Conservation (phyloP, 164 flowering plant species). For the Buxus sempervirens region DNA sequence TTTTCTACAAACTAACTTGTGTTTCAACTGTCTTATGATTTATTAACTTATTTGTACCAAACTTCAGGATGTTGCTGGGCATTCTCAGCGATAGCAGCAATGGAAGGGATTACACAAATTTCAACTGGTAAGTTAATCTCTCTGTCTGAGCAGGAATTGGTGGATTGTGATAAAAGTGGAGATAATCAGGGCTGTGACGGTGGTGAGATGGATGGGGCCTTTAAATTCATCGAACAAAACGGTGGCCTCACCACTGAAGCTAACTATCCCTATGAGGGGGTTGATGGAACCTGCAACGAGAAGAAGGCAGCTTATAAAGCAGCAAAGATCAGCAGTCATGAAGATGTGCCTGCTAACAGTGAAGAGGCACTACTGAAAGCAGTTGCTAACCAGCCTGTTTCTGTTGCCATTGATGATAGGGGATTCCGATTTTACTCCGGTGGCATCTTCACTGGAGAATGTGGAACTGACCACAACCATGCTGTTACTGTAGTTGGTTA, state of each 20-base stretch:
- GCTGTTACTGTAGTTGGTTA: constrained; percentile 29
- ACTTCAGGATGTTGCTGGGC: constrained; percentile 31
- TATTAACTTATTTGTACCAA: not conserved
- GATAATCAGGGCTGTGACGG: constrained; percentile 24
- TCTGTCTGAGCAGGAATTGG: constrained; percentile 25
- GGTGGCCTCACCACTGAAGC: constrained; percentile 25
- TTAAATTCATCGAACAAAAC: constrained; percentile 18
- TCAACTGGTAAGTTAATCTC: constrained; percentile 17
- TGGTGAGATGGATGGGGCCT: constrained; percentile 27
- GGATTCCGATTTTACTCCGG: constrained; percentile 26
- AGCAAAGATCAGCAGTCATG: constrained; percentile 21
- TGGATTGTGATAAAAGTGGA: constrained; percentile 25
- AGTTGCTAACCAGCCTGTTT: constrained; percentile 28
- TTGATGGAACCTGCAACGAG: constrained; percentile 14
- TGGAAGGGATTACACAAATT: constrained; percentile 24
- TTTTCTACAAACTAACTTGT: not conserved
- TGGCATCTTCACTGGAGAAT: constrained; percentile 23
- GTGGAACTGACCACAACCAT: constrained; percentile 25
- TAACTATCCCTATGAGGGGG: constrained; percentile 18
- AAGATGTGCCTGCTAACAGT: constrained; percentile 23
- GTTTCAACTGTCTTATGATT: not conserved
- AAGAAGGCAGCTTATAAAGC: constrained; percentile 7
- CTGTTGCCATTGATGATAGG: constrained; percentile 29
- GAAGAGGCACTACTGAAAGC: constrained; percentile 21
- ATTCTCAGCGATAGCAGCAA: constrained; percentile 29